These are phyloP conservation scores for Fusarium sp. DNA, from an alignment of 2,329 filamentous ascomycete genomes.

Conservation along the genomic window DNA sequence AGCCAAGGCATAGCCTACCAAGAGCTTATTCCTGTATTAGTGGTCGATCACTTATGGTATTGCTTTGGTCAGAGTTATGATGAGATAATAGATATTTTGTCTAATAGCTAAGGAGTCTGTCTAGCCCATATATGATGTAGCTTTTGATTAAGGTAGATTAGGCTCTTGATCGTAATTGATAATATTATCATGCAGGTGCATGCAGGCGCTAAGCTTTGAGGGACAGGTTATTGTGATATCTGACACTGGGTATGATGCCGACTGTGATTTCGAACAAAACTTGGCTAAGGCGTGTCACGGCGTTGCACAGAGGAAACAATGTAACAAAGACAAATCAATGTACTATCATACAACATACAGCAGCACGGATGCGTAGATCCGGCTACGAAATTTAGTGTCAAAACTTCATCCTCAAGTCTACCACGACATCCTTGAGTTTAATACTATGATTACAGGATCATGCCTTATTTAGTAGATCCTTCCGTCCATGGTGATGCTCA, in stretches of 20 bases:
- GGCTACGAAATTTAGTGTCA: slow-evolving; percentile 44
- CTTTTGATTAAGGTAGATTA: too few species aligned
- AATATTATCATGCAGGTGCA: too few species aligned
- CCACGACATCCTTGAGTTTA: slow-evolving; percentile 43
- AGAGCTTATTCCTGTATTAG: too few species aligned
- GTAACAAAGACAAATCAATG: slow-evolving; percentile 48
- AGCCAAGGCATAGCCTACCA: too few species aligned
- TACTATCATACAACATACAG: slow-evolving; percentile 55
- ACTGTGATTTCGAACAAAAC: neutral
- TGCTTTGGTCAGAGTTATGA: too few species aligned
- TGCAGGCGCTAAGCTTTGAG: too few species aligned
- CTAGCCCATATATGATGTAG: too few species aligned
- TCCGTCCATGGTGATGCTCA: slow-evolving; percentile 18
- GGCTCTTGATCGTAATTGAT: too few species aligned
- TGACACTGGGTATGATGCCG: neutral
- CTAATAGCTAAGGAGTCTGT: too few species aligned
- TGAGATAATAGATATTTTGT: too few species aligned
- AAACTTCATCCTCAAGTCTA: slow-evolving; percentile 50
- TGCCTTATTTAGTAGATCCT: slow-evolving; percentile 24
- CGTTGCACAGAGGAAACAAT: slow-evolving; percentile 8
- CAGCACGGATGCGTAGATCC: slow-evolving; percentile 30
- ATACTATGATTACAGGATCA: slow-evolving; percentile 51
- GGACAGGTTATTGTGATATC: too few species aligned
- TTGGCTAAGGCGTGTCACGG: slow-evolving; percentile 25
- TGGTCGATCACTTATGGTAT: too few species aligned